Evolutionary conservation across 2,329 filamentous ascomycete genomes (phyloP).

Genomic region (Penicillium sp.): DNA sequence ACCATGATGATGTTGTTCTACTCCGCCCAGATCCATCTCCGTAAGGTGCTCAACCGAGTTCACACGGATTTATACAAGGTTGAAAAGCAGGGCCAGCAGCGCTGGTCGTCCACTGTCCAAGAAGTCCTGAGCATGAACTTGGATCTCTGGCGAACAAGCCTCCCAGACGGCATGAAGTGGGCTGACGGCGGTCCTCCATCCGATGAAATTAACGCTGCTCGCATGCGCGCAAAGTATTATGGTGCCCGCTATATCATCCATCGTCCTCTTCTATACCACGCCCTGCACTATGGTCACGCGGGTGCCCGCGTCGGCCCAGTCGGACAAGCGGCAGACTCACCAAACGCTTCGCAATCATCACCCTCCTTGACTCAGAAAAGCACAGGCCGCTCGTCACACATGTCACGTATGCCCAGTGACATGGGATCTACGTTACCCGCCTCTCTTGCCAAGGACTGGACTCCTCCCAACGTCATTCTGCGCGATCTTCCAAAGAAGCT

Average conservation of each 20-base stretch:
- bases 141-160: conserved; percentile 55
- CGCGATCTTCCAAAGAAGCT: conserved; percentile 46
- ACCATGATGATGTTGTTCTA: conserved; percentile 59
- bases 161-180: conserved; percentile 60
- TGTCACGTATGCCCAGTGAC: conserved; percentile 37
- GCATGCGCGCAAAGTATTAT: conserved; percentile 91
- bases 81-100: conserved; percentile 35
- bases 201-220: conserved; percentile 74
- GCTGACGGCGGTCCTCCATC: conserved; percentile 70
- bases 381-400: conserved; percentile 25
- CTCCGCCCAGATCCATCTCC: conserved; percentile 62
- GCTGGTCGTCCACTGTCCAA: conserved; percentile 43
- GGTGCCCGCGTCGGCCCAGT: conserved; percentile 36
- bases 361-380: conserved; percentile 34
- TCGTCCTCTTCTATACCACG: conserved; percentile 70
- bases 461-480: conserved; percentile 16
- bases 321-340: conserved; percentile 32
- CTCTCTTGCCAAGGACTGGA: conserved; percentile 17
- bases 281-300: conserved; percentile 52
- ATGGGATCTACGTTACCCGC: conserved; percentile 30
- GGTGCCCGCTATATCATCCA: conserved; percentile 89
- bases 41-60: conserved; percentile 58
- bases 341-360: conserved; percentile 40
- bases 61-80: conserved; percentile 58
- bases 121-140: conserved; percentile 51